Conservation (phyloP, 176 grass and related monocot species). For the Dendrocalamus sinicus region DNA sequence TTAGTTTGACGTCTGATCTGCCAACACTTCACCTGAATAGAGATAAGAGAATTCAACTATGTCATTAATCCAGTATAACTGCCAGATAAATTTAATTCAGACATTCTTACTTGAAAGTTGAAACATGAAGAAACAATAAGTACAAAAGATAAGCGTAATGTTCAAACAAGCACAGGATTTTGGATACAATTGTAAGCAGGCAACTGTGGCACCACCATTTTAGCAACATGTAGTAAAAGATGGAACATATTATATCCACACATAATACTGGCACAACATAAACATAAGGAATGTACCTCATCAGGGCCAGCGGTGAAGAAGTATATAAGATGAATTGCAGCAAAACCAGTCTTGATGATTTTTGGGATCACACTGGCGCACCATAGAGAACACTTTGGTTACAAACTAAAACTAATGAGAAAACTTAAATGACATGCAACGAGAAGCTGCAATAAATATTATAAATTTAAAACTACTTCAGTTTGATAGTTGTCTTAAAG, state of each 20-base stretch:
- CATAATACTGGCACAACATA: constrained; percentile 13
- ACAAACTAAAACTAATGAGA: constrained; percentile 26
- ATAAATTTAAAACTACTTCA: neutral
- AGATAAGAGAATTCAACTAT: constrained; percentile 21
- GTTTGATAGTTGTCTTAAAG: neutral
- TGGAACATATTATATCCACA: constrained; percentile 5
- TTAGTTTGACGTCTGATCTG: constrained; percentile 93
- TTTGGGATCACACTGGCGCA: constrained; percentile 76
- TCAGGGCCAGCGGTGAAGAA: constrained; percentile 99
- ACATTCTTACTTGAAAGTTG: constrained; percentile 4
- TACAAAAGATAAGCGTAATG: neutral
- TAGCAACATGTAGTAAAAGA: constrained; percentile 14
- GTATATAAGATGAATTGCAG: constrained; percentile 98
- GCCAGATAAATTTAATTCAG: constrained; percentile 6
- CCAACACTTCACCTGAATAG: constrained; percentile 94
- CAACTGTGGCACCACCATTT: neutral
- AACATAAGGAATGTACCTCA: constrained; percentile 67
- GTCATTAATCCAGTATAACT: constrained; percentile 8
- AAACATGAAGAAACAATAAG: neutral
- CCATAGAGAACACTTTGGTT: constrained; percentile 25
- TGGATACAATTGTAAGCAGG: neutral
- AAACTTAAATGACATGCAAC: neutral
- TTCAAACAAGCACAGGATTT: constrained; percentile 29
- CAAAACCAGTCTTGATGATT: constrained; percentile 98
- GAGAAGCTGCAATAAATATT: neutral